phyloP scores from a whole-genome alignment of 352 stramenopile species.

The Achlya hypogyna region DNA sequence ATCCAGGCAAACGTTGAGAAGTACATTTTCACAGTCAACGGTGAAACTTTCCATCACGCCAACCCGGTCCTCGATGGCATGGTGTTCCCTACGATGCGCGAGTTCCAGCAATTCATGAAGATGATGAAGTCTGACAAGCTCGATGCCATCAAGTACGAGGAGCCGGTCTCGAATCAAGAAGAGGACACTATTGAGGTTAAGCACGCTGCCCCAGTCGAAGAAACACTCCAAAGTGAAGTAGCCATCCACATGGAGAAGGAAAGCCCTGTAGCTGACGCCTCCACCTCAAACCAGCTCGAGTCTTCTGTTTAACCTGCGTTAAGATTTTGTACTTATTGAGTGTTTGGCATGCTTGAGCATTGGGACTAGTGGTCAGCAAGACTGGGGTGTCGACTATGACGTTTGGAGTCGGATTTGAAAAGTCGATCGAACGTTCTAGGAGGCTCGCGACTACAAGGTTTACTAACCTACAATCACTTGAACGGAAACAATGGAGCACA shows the following conservation, averaged over 20 bases:
- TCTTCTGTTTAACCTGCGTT: not conserved
- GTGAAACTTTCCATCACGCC: conserved; percentile 16
- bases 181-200: not conserved
- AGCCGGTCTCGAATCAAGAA: not conserved
- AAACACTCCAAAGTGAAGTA: no score
- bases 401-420: no score
- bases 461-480: no score
- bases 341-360: no score
- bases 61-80: conserved; percentile 19
- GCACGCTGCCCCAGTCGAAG: no score
- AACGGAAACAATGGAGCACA: no score
- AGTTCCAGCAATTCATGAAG: conserved; percentile 22
- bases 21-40: conserved; percentile 19
- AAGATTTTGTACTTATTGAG: not conserved
- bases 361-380: no score
- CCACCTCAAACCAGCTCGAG: not conserved
- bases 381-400: no score
- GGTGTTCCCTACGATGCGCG: conserved; percentile 19
- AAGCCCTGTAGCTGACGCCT: no score
- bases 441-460: no score
- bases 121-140: conserved; percentile 20
- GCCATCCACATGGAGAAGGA: no score
- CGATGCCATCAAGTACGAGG: not conserved
- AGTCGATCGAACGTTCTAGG: no score
- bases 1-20: conserved; percentile 19